Percentiles rank a stretch among this genome's conserved stretches.
Conservation (phyloP, 1,139 yeast genomes). For the Debaryomyces subglobosus region DNA sequence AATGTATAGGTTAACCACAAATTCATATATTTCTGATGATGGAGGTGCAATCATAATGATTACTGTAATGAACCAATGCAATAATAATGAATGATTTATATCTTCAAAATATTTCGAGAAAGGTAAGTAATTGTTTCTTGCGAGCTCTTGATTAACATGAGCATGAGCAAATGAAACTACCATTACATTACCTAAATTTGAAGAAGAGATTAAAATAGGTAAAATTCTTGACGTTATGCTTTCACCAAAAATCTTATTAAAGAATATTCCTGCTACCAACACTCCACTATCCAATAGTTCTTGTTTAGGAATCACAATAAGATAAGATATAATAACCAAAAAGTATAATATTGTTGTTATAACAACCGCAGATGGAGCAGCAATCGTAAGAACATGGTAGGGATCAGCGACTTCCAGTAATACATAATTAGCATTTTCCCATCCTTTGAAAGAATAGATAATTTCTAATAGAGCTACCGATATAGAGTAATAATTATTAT, state of each 20-base stretch:
- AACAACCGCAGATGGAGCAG: conserved; percentile 72
- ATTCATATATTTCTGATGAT: conserved; percentile 49
- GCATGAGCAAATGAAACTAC: conserved; percentile 81
- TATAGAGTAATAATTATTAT: conserved; percentile 30
- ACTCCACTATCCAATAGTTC: conserved; percentile 64
- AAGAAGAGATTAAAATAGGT: conserved; percentile 72
- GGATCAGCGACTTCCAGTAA: conserved; percentile 55
- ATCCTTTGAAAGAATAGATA: conserved; percentile 43
- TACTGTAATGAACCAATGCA: conserved; percentile 55
- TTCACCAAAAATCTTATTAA: conserved; percentile 72
- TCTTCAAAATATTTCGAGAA: conserved; percentile 60
- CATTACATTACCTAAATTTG: conserved; percentile 78
- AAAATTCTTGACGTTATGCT: conserved; percentile 62
- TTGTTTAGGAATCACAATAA: conserved; percentile 73
- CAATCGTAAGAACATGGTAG: conserved; percentile 63
- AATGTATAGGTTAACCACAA: conserved; percentile 51
- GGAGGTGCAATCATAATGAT: conserved; percentile 50
- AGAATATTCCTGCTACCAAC: conserved; percentile 73
- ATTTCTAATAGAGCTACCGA: conserved; percentile 47
- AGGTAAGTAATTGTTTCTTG: conserved; percentile 72
- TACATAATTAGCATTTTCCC: conserved; percentile 53
- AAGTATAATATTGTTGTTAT: conserved; percentile 64
- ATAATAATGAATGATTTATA: conserved; percentile 45
- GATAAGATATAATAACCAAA: conserved; percentile 70
- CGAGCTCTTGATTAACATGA: conserved; percentile 74